A percentile compares a stretch with the other conserved stretches of the same genome.
Conservation (phyloP, 306 rosid genomes). For the Lotus japonicus region DNA sequence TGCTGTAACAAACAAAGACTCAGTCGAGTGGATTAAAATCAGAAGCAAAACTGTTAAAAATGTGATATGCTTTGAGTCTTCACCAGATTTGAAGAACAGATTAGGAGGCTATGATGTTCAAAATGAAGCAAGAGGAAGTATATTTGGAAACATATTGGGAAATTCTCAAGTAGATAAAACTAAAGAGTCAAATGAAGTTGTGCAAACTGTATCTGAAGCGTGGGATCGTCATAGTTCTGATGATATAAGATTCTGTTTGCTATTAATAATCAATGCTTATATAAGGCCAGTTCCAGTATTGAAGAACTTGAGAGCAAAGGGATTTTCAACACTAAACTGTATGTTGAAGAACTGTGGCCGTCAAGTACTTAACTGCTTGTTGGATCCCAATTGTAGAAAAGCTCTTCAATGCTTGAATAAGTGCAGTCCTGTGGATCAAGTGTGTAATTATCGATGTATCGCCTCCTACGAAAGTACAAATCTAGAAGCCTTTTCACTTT, state of each 20-base stretch:
- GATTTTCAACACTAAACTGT: conserved; percentile 69
- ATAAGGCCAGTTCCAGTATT: conserved; percentile 71
- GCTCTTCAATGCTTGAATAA: conserved; percentile 77
- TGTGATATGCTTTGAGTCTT: conserved; percentile 64
- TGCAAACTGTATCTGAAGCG: conserved; percentile 64
- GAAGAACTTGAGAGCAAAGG: conserved; percentile 78
- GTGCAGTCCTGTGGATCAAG: conserved; percentile 91
- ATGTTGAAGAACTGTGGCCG: conserved; percentile 78
- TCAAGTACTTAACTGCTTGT: conserved; percentile 65
- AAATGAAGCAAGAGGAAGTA: conserved; percentile 28
- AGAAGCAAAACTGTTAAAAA: conserved; percentile 29
- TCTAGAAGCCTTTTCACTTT: conserved; percentile 83
- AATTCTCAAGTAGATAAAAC: conserved; percentile 25
- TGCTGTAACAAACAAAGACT: conserved; percentile 49
- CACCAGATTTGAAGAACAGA: conserved; percentile 46
- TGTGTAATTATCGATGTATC: conserved; percentile 74
- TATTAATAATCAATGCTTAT: conserved; percentile 70
- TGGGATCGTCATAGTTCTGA: conserved; percentile 74
- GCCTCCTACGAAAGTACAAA: conserved; percentile 68
- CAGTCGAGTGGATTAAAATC: conserved; percentile 43
- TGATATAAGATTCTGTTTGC: conserved; percentile 77
- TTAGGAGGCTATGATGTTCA: conserved; percentile 59
- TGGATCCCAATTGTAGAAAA: conserved; percentile 80
- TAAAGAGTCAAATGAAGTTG: conserved; percentile 45
- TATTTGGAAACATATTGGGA: conserved; percentile 35